Percentiles rank a stretch among this genome's conserved stretches.
phyloP scores from a whole-genome alignment of 257 asterid species.

The Ophiorrhiza pumila region DNA sequence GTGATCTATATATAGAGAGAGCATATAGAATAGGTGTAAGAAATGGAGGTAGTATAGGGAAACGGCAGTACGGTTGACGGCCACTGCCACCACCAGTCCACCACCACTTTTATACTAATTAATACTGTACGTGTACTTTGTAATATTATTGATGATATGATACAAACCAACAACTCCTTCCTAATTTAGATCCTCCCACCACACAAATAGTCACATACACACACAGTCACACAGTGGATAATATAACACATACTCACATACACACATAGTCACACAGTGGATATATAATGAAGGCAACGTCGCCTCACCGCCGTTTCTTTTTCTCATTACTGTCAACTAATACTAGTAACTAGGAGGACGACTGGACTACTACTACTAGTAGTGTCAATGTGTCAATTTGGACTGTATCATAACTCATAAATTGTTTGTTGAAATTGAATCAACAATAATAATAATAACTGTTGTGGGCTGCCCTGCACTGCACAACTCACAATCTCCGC shows the following conservation, averaged over 20 bases:
- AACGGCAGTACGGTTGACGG: slow-evolving; percentile 24
- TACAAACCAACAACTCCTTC: too few species aligned
- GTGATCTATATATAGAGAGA: too few species aligned
- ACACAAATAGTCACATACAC: slow-evolving; percentile 17
- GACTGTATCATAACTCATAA: too few species aligned
- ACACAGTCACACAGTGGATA: too few species aligned
- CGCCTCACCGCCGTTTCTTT: slow-evolving; percentile 84
- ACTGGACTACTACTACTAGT: too few species aligned
- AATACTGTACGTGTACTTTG: neutral
- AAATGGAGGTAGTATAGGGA: slow-evolving; percentile 4
- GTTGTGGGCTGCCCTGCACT: neutral
- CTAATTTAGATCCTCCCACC: neutral
- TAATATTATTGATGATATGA: neutral
- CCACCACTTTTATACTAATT: too few species aligned
- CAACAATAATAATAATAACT: too few species aligned
- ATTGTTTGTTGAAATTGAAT: too few species aligned
- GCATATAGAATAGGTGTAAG: neutral
- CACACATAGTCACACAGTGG: too few species aligned
- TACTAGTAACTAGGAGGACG: neutral
- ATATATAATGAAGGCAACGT: too few species aligned
- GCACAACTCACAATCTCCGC: slow-evolving; percentile 3
- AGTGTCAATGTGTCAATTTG: too few species aligned
- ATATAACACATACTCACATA: too few species aligned
- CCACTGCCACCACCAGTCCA: slow-evolving; percentile 17
- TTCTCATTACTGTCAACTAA: neutral